Conservation (phyloP, 1,139 yeast genomes). For the Saccharomyces hybrid region DNA sequence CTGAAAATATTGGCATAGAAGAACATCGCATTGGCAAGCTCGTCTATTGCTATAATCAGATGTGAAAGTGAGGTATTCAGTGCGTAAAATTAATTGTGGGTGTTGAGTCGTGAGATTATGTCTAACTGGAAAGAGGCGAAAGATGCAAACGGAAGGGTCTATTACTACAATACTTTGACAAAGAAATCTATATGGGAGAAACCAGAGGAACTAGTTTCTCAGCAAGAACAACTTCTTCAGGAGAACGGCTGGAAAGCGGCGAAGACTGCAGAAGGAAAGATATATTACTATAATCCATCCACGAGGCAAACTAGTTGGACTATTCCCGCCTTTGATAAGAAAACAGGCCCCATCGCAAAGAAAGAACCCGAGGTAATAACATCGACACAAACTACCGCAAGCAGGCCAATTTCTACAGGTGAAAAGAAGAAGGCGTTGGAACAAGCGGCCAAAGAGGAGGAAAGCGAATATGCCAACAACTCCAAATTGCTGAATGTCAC, state of each 20-base stretch:
- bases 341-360: background rate
- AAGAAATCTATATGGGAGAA: constrained; percentile 76
- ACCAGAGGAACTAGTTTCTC: constrained; percentile 42
- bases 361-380: constrained; percentile 9
- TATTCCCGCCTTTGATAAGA: constrained; percentile 44
- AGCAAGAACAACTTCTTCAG: constrained; percentile 21
- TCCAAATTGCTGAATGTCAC: constrained; percentile 16
- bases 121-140: constrained; percentile 57
- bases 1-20: too few species aligned
- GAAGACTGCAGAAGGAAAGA: constrained; percentile 59
- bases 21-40: background rate
- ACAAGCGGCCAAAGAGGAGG: background rate
- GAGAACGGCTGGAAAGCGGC: constrained; percentile 54
- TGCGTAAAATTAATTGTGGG: background rate
- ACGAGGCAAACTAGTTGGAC: constrained; percentile 79
- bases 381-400: constrained; percentile 7
- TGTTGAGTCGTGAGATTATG: background rate
- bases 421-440: background rate
- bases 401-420: background rate
- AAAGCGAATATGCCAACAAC: constrained; percentile 11
- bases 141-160: constrained; percentile 60
- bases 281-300: constrained; percentile 61
- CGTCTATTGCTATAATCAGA: background rate
- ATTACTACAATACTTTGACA: constrained; percentile 62
- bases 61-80: background rate